These are phyloP conservation scores for Aspergillus asperescens DNA, from an alignment of 495 filamentous ascomycete species.

Conservation along the genomic window DNA sequence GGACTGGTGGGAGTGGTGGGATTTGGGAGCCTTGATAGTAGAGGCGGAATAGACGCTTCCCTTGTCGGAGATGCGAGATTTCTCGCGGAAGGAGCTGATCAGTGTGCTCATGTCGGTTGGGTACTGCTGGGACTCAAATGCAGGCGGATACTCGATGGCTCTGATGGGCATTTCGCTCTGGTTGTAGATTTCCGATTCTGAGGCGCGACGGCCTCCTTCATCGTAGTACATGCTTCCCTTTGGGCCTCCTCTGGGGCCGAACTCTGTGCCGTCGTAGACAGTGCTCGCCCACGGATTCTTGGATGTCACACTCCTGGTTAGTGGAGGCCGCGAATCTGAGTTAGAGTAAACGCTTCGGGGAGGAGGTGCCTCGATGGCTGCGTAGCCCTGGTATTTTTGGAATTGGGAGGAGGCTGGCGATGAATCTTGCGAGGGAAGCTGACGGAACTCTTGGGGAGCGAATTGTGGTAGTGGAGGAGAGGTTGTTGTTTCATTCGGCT, in stretches of 20 bases:
- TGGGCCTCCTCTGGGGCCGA: constrained; percentile 19
- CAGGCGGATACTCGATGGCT: constrained; percentile 41
- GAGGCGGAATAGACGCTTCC: constrained; percentile 37
- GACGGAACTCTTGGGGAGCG: constrained; percentile 25
- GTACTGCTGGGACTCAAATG: constrained; percentile 24
- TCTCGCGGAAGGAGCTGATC: constrained; percentile 40
- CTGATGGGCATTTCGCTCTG: constrained; percentile 33
- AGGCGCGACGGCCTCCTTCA: constrained; percentile 33
- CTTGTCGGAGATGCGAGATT: constrained; percentile 28
- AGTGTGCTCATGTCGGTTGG: constrained; percentile 34
- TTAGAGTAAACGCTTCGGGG: constrained; percentile 33
- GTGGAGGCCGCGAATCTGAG: constrained; percentile 27
- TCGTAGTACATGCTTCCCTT: constrained; percentile 27
- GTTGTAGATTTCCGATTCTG: constrained; percentile 35
- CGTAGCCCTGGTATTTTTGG: constrained; percentile 23
- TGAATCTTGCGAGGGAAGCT: constrained; percentile 26
- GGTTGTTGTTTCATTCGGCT: constrained; percentile 17
- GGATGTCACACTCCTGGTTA: constrained; percentile 31
- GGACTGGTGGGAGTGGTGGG: constrained; percentile 18
- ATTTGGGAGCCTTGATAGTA: constrained; percentile 41
- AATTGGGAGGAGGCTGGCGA: constrained; percentile 23
- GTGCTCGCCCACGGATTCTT: constrained; percentile 42
- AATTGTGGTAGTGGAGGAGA: constrained; percentile 10
- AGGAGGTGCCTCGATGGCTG: constrained; percentile 43
- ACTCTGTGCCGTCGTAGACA: constrained; percentile 41